These are phyloP conservation scores for Quercus suber DNA, from an alignment of 306 rosid species.

Conservation along the genomic window DNA sequence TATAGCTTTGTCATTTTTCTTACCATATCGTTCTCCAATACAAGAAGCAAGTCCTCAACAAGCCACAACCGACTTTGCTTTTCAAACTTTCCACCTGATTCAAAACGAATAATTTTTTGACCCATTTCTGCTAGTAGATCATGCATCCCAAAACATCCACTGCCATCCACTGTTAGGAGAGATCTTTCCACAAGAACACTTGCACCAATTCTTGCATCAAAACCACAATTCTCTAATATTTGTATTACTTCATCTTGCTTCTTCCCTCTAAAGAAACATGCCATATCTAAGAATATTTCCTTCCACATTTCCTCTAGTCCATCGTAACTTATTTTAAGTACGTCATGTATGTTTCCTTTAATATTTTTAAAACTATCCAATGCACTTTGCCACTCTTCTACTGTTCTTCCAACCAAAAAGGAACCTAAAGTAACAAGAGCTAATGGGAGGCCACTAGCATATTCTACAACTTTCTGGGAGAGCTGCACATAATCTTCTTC, in stretches of 20 bases:
- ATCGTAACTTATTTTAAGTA: not conserved
- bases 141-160: accelerated
- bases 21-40: not conserved
- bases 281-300: not conserved
- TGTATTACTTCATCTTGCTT: accelerated
- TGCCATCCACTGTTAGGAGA: not conserved
- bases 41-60: not conserved
- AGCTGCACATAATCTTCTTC: not conserved
- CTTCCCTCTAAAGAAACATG: not conserved
- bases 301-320: not conserved
- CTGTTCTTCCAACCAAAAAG: not conserved
- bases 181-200: not conserved
- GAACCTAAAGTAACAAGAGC: not conserved
- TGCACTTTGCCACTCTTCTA: not conserved
- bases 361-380: not conserved
- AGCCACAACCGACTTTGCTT: not conserved
- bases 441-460: not conserved
- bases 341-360: too few species aligned
- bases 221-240: not conserved
- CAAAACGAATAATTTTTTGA: not conserved
- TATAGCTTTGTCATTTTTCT: not conserved
- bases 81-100: not conserved
- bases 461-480: not conserved
- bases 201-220: not conserved
- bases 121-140: not conserved